A percentile compares a stretch with the other conserved stretches of the same genome.
These are phyloP conservation scores for Thermothelomyces thermophilus DNA, from an alignment of 2,329 filamentous ascomycete species.

Conservation along the genomic window DNA sequence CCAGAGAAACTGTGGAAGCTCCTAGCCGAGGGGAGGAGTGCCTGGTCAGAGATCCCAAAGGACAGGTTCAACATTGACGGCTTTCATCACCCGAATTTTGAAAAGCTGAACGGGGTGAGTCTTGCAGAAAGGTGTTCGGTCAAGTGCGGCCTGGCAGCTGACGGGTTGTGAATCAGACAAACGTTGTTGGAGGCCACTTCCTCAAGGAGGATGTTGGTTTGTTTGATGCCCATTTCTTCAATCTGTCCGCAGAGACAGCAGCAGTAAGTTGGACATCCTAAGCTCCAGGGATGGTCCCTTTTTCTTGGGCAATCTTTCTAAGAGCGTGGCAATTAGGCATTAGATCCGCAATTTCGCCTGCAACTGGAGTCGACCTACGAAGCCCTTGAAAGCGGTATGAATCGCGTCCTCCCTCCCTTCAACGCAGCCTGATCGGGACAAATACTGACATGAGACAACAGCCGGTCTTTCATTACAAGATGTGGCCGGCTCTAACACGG, in stretches of 20 bases:
- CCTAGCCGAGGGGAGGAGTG: constrained; percentile 20
- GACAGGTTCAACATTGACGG: constrained; percentile 32
- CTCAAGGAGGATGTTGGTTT: constrained; percentile 22
- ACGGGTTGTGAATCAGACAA: constrained; percentile 23
- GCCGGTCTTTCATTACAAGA: constrained; percentile 27
- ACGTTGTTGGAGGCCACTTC: constrained; percentile 32
- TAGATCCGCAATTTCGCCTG: constrained; percentile 28
- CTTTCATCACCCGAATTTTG: constrained; percentile 25
- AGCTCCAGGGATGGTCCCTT: neutral
- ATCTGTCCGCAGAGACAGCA: constrained; percentile 27
- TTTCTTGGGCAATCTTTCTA: neutral
- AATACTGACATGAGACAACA: neutral
- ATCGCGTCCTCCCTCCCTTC: neutral
- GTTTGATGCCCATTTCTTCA: constrained; percentile 31
- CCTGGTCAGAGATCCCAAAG: constrained; percentile 25
- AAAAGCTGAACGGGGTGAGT: constrained; percentile 25
- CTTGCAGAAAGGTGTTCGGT: accelerated
- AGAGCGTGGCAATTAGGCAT: constrained; percentile 11
- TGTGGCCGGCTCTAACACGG: constrained; percentile 29
- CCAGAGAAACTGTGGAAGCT: constrained; percentile 31
- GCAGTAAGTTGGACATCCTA: constrained; percentile 17
- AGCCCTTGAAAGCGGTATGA: constrained; percentile 28
- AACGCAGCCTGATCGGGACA: neutral
- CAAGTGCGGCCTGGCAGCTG: neutral
- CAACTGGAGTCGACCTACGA: constrained; percentile 31